Conservation (phyloP, 257 asterid species). For the Hygrophila difformis region DNA sequence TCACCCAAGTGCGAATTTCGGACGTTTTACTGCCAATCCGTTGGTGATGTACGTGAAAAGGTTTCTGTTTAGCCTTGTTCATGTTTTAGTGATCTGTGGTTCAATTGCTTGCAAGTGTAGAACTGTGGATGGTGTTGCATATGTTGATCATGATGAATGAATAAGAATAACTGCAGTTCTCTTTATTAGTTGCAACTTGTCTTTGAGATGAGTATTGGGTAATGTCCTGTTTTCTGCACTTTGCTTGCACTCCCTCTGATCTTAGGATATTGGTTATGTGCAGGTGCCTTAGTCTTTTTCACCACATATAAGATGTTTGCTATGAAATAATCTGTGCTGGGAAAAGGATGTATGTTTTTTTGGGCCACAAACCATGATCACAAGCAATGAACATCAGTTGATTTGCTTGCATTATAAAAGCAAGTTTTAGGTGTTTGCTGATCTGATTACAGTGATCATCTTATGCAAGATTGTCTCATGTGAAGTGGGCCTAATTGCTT, state of each 20-base stretch:
- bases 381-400: neutral
- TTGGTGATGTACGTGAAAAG: conserved; percentile 19
- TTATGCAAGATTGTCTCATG: too few species aligned
- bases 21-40: conserved; percentile 36
- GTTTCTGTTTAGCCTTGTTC: conserved; percentile 18
- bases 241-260: neutral
- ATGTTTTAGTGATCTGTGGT: too few species aligned
- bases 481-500: too few species aligned
- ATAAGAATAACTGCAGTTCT: conserved; percentile 15
- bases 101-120: conserved; percentile 26
- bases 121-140: conserved; percentile 21
- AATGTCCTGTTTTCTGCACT: neutral
- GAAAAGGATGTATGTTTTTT: too few species aligned
- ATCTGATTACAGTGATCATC: too few species aligned
- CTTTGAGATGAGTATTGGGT: neutral
- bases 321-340: too few species aligned
- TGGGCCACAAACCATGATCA: too few species aligned
- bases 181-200: neutral
- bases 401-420: too few species aligned
- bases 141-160: conserved; percentile 20
- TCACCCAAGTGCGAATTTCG: conserved; percentile 57
- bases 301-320: too few species aligned
- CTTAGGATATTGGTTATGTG: conserved; percentile 5
- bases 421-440: too few species aligned
- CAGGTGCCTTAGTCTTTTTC: too few species aligned